Conservation (phyloP, 2,329 filamentous ascomycete species). For the Aureobasidium sp. region DNA sequence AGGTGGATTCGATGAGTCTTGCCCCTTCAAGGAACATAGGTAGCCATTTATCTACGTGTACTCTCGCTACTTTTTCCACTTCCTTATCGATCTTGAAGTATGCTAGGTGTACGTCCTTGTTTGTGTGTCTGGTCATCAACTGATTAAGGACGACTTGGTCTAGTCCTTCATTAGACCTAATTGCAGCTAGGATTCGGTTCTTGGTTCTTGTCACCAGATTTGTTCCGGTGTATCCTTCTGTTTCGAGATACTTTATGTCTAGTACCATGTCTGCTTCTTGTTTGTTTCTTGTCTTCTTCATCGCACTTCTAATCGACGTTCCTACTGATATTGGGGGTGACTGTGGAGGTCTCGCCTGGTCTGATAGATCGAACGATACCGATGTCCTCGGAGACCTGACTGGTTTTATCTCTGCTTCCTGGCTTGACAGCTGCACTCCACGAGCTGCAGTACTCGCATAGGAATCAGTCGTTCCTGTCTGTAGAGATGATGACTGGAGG, state of each 20-base stretch:
- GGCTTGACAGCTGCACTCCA: not conserved
- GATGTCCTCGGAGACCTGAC: not conserved
- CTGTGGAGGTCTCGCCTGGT: not conserved
- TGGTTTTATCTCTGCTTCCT: no score
- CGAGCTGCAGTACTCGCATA: not conserved
- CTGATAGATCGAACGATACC: not conserved
- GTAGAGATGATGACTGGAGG: slow-evolving; percentile 2
- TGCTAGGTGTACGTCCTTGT: slow-evolving; percentile 4
- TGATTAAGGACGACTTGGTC: not conserved
- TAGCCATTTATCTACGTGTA: not conserved
- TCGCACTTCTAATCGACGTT: slow-evolving; percentile 13
- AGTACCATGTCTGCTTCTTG: slow-evolving; percentile 7
- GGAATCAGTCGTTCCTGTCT: slow-evolving; percentile 5
- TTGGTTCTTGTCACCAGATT: slow-evolving; percentile 2
- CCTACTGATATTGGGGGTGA: slow-evolving; percentile 1
- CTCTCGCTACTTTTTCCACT: slow-evolving; percentile 8
- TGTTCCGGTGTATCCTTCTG: not conserved
- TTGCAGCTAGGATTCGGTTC: not conserved
- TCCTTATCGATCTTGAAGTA: slow-evolving; percentile 13
- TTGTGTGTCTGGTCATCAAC: slow-evolving; percentile 12
- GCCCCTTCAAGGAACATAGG: not conserved
- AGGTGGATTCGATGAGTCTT: slow-evolving; percentile 12
- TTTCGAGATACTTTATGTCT: slow-evolving; percentile 11
- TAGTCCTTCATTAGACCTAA: slow-evolving; percentile 9
- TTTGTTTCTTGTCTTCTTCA: slow-evolving; percentile 4